Base-by-base conservation (phyloP, 2,329 filamentous ascomycete species). In the Cercospora brassicicola region DNA sequence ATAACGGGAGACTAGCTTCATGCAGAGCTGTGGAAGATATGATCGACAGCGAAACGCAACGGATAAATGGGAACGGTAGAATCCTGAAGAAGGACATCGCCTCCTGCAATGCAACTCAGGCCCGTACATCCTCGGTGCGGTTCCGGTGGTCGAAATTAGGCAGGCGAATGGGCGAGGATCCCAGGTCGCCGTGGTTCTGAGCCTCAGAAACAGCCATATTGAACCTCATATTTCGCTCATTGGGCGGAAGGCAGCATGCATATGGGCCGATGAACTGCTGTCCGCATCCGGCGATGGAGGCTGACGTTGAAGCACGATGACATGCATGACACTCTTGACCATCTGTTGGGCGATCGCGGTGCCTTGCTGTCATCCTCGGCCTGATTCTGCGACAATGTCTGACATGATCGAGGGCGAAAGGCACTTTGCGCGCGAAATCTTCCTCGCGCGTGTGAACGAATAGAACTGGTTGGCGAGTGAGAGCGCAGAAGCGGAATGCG, bases 201-300 rank as follows among this genome's bases (percentile, higher is more conserved):
- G 45, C 42, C 23, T 26, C 45, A 63, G 23, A 48, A 26, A n/a
- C 48, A 55, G 45, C 61, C 48, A 51, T 53, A 51, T 39, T 53
- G 61, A 39, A 63, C 18, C 48, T 67, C 55, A 67, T 30, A 55
- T 42, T 59, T 62, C 59, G 55, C 59, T 65, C 67, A 60, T 30
- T 61, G 67, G 64, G 45, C 62, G 66, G 62, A 60, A 51, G 63
- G 67, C 26, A 67, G 42, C 39, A 18, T 65, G 68, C 66, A 66
- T 59, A 48, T 62, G 53, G 51, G 63, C 64, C 62, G 67, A 36
- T 61, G 65, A 72, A 72, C 69, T 71, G 65, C 69, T 71, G 71
- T 65, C 36, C 59, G 63, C 63, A 67, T 63, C 69, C 69, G 67
- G 51, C 10, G 28, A 57, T 23, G n/a, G 28, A 33, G 55, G 67